Evolutionary conservation across 108 stramenopile species (phyloP).

Genomic region (Pseudonitzschia multistriata): DNA sequence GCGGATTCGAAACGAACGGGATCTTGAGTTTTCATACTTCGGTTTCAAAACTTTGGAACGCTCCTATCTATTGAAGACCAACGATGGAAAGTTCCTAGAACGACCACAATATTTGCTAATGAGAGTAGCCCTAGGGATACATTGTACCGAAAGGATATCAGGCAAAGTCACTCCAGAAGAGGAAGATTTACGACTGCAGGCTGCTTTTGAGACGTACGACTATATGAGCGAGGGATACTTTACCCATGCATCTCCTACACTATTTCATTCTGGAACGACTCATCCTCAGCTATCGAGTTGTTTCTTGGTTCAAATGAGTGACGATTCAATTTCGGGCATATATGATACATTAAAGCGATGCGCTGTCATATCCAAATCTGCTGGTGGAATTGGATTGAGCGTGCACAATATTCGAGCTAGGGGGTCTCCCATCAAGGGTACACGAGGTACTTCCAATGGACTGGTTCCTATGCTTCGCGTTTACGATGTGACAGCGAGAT

Average conservation of each 20-base stretch:
- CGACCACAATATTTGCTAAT: constrained; percentile 96
- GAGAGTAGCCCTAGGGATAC: constrained; percentile 97
- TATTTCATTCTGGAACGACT: constrained; percentile 95
- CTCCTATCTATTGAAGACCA: constrained; percentile 71
- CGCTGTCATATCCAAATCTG: constrained; percentile 92
- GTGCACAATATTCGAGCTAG: constrained; percentile 95
- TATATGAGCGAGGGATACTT: constrained; percentile 92
- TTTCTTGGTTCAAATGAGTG: constrained; percentile 94
- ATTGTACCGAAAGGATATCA: constrained; percentile 46
- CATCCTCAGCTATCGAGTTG: constrained; percentile 94
- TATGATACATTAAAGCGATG: constrained; percentile 95
- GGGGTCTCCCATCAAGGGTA: constrained; percentile 89
- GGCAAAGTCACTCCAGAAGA: constrained; percentile 22
- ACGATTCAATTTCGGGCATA: constrained; percentile 95
- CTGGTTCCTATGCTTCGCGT: constrained; percentile 99
- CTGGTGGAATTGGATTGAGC: constrained; percentile 95
- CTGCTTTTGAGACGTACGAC: constrained; percentile 93
- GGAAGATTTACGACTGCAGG: constrained; percentile 66
- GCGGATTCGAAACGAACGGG: constrained; percentile 75
- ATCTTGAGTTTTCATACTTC: constrained; percentile 91
- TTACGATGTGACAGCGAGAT: constrained; percentile 94
- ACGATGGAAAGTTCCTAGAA: constrained; percentile 63
- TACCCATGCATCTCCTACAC: constrained; percentile 96
- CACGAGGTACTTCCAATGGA: constrained; percentile 93
- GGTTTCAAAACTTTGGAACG: constrained; percentile 96